A percentile compares a stretch with the other conserved stretches of the same genome.
Evolutionary conservation across 345 rosid species (phyloP).

Genomic region (Salix brachista): DNA sequence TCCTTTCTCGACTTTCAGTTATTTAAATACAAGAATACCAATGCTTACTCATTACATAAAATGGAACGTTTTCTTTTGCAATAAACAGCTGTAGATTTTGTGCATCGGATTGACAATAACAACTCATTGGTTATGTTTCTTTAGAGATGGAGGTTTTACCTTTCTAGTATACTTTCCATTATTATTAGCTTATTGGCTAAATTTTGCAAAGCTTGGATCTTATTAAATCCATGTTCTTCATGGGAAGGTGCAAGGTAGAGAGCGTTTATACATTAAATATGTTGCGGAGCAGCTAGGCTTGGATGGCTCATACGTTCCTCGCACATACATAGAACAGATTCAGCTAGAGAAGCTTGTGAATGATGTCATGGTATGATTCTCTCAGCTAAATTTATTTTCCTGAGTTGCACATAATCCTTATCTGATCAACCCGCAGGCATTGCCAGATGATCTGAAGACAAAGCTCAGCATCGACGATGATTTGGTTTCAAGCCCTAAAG

Average conservation of each 20-base stretch:
- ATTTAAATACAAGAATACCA: too few relatives aligned
- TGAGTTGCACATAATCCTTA: constrained; percentile 19
- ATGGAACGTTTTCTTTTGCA: background rate
- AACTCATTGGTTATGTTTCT: background rate
- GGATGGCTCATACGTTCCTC: constrained; percentile 87
- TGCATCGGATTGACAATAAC: background rate
- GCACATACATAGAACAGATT: constrained; percentile 95
- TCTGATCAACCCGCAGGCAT: constrained; percentile 54
- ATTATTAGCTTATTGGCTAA: background rate
- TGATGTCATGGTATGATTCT: constrained; percentile 83
- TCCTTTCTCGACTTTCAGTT: too few relatives aligned
- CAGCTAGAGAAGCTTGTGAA: constrained; percentile 96
- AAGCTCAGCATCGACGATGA: constrained; percentile 95
- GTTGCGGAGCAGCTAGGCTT: constrained; percentile 76
- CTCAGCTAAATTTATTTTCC: constrained; percentile 2
- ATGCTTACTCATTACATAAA: too few relatives aligned
- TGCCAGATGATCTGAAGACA: constrained; percentile 91
- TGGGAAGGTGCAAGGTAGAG: constrained; percentile 89
- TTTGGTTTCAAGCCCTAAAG: constrained; percentile 83
- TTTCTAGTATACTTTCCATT: background rate
- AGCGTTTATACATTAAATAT: constrained; percentile 61
- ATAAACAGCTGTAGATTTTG: background rate
- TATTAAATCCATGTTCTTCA: constrained; percentile 14
- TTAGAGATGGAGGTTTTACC: background rate
- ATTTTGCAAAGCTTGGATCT: constrained; percentile 7